These are phyloP conservation scores for Monascus ruber DNA, from an alignment of 2,329 filamentous ascomycete species.

Conservation along the genomic window DNA sequence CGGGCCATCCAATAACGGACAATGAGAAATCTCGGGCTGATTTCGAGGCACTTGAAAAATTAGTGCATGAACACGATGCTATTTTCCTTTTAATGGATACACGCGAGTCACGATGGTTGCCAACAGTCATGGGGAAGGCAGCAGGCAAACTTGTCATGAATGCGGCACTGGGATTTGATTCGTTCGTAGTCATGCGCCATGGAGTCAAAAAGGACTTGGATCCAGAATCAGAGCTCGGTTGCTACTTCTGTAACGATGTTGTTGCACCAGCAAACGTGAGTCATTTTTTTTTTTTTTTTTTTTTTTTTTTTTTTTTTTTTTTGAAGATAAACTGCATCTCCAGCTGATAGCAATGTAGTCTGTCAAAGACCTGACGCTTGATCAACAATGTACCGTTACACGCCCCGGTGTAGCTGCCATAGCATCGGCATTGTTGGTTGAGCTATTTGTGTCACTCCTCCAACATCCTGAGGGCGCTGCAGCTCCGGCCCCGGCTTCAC, in stretches of 20 bases:
- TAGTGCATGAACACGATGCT: conserved; percentile 78
- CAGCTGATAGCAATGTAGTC: conserved; percentile 46
- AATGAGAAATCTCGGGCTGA: conserved; percentile 58
- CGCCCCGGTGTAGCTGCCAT: conserved; percentile 85
- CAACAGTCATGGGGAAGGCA: conserved; percentile 90
- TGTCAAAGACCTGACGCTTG: conserved; percentile 84
- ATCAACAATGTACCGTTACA: conserved; percentile 97
- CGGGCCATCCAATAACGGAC: conserved; percentile 77
- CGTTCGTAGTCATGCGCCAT: conserved; percentile 94
- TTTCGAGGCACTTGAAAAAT: conserved; percentile 59
- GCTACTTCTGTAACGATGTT: conserved; percentile 98
- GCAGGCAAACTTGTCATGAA: conserved; percentile 93
- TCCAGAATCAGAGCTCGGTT: conserved; percentile 62
- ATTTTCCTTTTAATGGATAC: conserved; percentile 98
- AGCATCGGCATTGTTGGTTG: conserved; percentile 80
- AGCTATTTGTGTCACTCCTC: conserved; percentile 74
- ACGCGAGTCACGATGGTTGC: conserved; percentile 86
- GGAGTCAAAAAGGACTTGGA: conserved; percentile 53
- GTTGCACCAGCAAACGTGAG: conserved; percentile 86
- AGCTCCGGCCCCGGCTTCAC: conserved; percentile 27
- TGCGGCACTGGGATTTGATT: conserved; percentile 89
- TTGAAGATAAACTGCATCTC: conserved; percentile 5
- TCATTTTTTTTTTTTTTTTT: conserved; percentile 9
- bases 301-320: not conserved
- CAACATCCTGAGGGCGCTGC: conserved; percentile 58